Base-by-base conservation (phyloP, 1,284 basidiomycete species). In the Sphaerobolus stellatus region DNA sequence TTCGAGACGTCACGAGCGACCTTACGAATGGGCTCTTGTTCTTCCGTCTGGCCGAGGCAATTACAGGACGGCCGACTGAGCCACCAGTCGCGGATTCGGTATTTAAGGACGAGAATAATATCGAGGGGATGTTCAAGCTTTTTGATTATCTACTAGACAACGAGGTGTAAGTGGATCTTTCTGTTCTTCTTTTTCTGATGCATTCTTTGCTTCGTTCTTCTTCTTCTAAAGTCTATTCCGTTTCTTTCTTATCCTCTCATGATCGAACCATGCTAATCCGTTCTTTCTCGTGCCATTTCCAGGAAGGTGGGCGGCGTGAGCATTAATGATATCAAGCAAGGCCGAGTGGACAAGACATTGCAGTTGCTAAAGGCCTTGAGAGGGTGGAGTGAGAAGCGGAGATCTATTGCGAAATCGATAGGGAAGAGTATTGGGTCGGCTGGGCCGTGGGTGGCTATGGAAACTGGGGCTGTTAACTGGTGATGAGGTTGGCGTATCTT, bases 131-230 rank as follows among this genome's bases (percentile, higher is more conserved):
- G 38, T 94, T 96, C 75, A 80, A 83, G 56, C 75, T 94, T 57
- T 93, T 94, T 71, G 92, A 95, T 70, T 92, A 91, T 68, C 71
- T 95, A 50, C 80, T 94, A 40, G 92, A 94, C 63, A 90, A 91
- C 59, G 91, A 92, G 52, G 84, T 95, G 55, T 54, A n/a, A 48
- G 46, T 36, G 18, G 18, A 11, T 14, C 22, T 20, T 28, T 27
- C 47, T 11, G 14, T 18, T 20, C n/a, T 47, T 34, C 22, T 13
- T 11, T 30, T 5, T 33, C 14, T 20, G 11, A 29, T 22, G 7
- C 25, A 29, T 9, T n/a, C 22, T 18, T 36, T 38, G 28, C 5
- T 50, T 24, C n/a, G 1, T 5, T 40, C 2, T 34, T 11, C 33
- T 11, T 50, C 13, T 38, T n/a, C 33, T 11, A 11, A 36, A 11